Conservation (phyloP, 192 early-diverging fungal species). For the Glomus cerebriforme region DNA sequence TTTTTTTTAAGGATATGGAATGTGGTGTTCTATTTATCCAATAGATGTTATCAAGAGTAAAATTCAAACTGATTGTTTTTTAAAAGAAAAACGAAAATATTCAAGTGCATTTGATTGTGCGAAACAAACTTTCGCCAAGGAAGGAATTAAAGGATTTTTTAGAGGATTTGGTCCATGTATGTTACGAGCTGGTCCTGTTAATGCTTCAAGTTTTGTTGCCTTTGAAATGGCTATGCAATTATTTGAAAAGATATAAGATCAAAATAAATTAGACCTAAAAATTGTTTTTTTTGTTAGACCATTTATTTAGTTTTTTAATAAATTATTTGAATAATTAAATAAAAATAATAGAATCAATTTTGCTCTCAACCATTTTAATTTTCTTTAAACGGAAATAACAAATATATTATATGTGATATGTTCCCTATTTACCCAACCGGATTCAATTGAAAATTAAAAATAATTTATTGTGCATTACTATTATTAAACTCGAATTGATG, state of each 20-base stretch:
- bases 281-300: too few relatives aligned
- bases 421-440: too few relatives aligned
- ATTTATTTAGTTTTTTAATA: too few relatives aligned
- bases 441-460: too few relatives aligned
- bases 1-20: conserved; percentile 50
- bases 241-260: conserved; percentile 26
- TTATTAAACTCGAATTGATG: too few relatives aligned
- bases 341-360: too few relatives aligned
- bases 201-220: conserved; percentile 92
- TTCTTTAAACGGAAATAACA: too few relatives aligned
- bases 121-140: conserved; percentile 70
- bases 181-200: conserved; percentile 90
- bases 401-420: too few relatives aligned
- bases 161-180: conserved; percentile 82
- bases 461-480: too few relatives aligned
- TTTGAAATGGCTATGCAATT: conserved; percentile 59
- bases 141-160: conserved; percentile 88
- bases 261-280: too few relatives aligned
- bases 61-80: conserved; percentile 90
- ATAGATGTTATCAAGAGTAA: conserved; percentile 94
- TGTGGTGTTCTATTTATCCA: conserved; percentile 87
- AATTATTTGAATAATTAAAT: too few relatives aligned
- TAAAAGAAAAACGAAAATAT: conserved; percentile 65
- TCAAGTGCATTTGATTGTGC: conserved; percentile 77
- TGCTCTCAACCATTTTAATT: too few relatives aligned